Percentiles rank a stretch among this genome's conserved stretches.
Evolutionary conservation across 495 filamentous ascomycete species (phyloP).

Genomic region (Hypoxylon rickii): DNA sequence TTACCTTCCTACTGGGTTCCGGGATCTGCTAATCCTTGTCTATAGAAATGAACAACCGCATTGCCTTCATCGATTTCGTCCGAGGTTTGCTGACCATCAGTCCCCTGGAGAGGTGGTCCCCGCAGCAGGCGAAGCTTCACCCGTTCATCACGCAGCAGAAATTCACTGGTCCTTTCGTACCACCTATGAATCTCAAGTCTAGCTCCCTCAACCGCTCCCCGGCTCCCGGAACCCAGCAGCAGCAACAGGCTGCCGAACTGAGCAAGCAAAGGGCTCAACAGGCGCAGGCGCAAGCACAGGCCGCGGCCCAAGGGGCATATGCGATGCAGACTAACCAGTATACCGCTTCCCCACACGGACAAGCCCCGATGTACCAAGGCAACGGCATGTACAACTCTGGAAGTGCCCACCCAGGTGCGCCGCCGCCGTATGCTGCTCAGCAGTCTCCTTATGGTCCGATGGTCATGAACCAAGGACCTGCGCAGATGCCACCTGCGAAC

Average conservation of each 20-base stretch:
- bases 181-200: conserved; percentile 95
- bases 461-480: conserved; percentile 66
- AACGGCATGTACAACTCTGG: conserved; percentile 75
- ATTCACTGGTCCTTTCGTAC: conserved; percentile 91
- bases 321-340: conserved; percentile 51
- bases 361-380: conserved; percentile 74
- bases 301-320: conserved; percentile 58
- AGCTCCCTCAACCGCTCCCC: conserved; percentile 82
- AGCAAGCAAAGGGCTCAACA: conserved; percentile 86
- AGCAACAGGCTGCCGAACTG: conserved; percentile 88
- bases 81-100: conserved; percentile 92
- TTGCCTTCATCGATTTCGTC: conserved; percentile 99
- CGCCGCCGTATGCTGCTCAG: conserved; percentile 84
- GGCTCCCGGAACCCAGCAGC: conserved; percentile 95
- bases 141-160: conserved; percentile 99
- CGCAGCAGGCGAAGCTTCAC: conserved; percentile 95
- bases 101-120: conserved; percentile 95
- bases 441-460: conserved; percentile 75
- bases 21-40: conserved; percentile 9
- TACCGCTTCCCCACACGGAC: conserved; percentile 43
- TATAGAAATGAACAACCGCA: conserved; percentile 94
- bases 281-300: conserved; percentile 65
- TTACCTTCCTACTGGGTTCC: not conserved
- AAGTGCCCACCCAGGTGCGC: conserved; percentile 65
- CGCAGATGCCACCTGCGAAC: conserved; percentile 70